Percentiles rank a stretch among this genome's conserved stretches.
phyloP scores from a whole-genome alignment of 192 early-diverging fungal species.

The Backusella morwellensis region DNA sequence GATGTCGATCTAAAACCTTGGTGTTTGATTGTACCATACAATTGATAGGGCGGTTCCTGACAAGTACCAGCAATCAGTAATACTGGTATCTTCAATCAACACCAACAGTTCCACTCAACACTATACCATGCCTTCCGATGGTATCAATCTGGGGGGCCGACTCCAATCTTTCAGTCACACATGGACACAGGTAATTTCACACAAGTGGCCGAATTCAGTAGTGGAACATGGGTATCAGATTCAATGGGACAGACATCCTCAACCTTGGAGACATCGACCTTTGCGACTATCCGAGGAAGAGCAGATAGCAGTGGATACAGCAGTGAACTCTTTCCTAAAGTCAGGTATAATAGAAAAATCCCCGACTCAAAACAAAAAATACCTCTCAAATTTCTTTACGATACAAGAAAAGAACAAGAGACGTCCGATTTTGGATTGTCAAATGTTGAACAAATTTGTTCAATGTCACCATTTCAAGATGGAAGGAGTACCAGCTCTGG shows the following conservation, averaged over 20 bases:
- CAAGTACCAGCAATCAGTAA: background rate
- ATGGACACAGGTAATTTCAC: no score
- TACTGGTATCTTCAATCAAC: background rate
- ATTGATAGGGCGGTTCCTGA: no score
- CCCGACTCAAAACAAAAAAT: background rate
- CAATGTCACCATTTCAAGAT: constrained; percentile 31
- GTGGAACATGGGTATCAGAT: no score
- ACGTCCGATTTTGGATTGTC: constrained; percentile 14
- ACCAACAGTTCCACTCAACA: background rate
- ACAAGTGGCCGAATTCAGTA: no score
- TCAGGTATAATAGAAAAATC: background rate
- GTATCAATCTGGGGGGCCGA: no score
- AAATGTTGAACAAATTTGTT: constrained; percentile 14
- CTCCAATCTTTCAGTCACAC: no score
- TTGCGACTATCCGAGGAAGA: no score
- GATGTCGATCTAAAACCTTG: no score
- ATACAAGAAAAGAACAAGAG: constrained; percentile 17
- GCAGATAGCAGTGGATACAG: background rate
- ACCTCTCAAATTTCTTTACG: constrained; percentile 7
- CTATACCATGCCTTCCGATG: no score
- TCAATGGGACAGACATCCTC: no score
- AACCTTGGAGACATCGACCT: no score
- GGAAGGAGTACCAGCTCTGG: constrained; percentile 26
- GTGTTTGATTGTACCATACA: no score
- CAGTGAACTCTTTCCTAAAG: constrained; percentile 9